Evolutionary conservation across 2,329 filamentous ascomycete species (phyloP), one percentile per base, ranked within the genome.

Genomic region (Fusarium siculi): DNA sequence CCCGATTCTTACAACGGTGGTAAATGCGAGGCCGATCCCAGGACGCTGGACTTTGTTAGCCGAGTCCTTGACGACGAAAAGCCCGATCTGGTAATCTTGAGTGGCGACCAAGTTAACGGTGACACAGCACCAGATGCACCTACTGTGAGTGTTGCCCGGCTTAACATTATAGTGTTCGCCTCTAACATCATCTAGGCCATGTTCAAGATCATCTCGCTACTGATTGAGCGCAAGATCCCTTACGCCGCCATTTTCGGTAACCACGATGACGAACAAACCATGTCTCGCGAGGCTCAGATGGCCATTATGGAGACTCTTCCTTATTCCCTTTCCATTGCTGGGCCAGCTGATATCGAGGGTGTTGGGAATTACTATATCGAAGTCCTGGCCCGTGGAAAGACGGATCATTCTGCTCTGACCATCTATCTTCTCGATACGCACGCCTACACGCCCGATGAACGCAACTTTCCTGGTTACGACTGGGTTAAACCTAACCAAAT

Each of bases 211-310:
- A 93, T 94, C 10, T 91, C 93, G 53, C 87, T 97, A 18, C 90
- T 99, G 56, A 93, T 94, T 70, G 91, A 94, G 80, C 93, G 93
- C 80, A 94, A 94, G 77, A 94, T 98, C 42, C 96, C 96, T 0
- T 98, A 97, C 78, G 93, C 95, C 21, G 92, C 92, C 68, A 98
- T 99, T 67, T 98, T 98, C 79, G 96, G 96, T 63, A 99, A 99
- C 81, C 96, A 99, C 81, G 96, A 99, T 79, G 96, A 98, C 78
- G 96, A 98, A 85, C 92, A 92, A 39, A 90, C 93, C 50, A 88
- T 98, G 73, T 90, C 91, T 21, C 92, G 96, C 63, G 85, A 88
- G 9, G 89, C 90, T 5, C 92, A 96, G 78, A 98, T 99, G 95
- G 87, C 90, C 7, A 87, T 99, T 19, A 91, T 97, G 76, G 91